Base-by-base conservation (phyloP, 2,329 filamentous ascomycete species). In the Diplodia sapinea region DNA sequence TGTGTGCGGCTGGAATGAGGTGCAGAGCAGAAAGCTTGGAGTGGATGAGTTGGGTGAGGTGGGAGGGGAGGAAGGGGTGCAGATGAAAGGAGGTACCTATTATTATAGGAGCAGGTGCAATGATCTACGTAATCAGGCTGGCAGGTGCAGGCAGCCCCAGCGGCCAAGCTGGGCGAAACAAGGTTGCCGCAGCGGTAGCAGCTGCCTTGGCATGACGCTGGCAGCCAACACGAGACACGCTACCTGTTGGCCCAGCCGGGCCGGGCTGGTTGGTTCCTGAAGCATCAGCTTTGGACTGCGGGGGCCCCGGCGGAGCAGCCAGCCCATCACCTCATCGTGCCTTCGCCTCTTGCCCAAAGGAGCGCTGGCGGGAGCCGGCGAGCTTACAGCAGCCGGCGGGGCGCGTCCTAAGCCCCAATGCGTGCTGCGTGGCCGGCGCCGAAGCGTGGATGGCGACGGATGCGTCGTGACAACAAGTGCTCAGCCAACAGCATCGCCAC, bases 231-330 rank as follows among this genome's bases (percentile, higher is more conserved):
- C 59, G 59, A 63, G 59, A 51, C 59, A 20, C 59, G 59, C 59
- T 63, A 63, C 17, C 8, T 12, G 26, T 12, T 9, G 23, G 57
- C 57, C 57, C 50, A 38, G 59, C 59, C 59, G 59, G 59, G 29
- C 59, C 59, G 47, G 59, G 29, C 50, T 47, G 47, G 59, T 20
- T 63, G 59, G 59, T 63, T 63, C 59, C 59, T 63, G 59, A 36
- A 47, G 17, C 43, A 15, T 31, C 47, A 38, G 47, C 47, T 15
- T 29, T 31, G 50, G 50, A 51, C 59, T 51, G 31, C 43, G 43
- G 43, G 43, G 43, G 17, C 3, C 43, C 36, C 17, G 50, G 59
- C 59, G 47, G 59, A 49, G 59, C 20, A 63, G 11, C 20, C 11
- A 26, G 55, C 55, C 59, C 59, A 38, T 51, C 59, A 51, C 59